Evolutionary conservation across 805 yeast genomes (phyloP).

Genomic region (Grigorovia jiainica): DNA sequence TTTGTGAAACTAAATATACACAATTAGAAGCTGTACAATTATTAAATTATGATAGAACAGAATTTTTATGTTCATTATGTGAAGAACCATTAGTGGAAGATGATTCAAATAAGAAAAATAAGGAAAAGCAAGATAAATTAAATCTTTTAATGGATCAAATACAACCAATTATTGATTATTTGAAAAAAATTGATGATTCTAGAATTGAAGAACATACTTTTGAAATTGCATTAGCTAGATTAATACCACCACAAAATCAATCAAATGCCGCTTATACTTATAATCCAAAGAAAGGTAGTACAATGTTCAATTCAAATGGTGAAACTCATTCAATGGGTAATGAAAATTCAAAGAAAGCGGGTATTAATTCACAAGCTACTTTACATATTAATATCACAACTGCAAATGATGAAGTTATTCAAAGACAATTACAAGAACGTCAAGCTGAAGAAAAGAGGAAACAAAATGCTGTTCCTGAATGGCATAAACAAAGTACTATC

Average conservation of each 20-base stretch:
- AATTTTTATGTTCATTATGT: constrained; percentile 80
- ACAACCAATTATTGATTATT: constrained; percentile 74
- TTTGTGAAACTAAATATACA: constrained; percentile 71
- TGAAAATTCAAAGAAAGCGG: constrained; percentile 39
- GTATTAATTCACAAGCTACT: constrained; percentile 67
- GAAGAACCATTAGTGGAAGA: constrained; percentile 73
- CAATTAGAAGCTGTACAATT: constrained; percentile 82
- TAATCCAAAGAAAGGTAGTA: constrained; percentile 37
- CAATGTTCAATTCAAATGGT: constrained; percentile 34
- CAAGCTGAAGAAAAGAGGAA: constrained; percentile 65
- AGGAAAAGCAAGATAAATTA: constrained; percentile 68
- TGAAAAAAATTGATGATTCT: constrained; percentile 75
- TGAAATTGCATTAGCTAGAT: constrained; percentile 69
- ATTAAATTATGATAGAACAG: constrained; percentile 67
- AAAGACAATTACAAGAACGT: constrained; percentile 53
- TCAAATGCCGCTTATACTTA: constrained; percentile 63
- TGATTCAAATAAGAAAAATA: constrained; percentile 75
- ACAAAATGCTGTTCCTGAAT: constrained; percentile 91
- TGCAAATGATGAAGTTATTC: constrained; percentile 71
- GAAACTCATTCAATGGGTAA: constrained; percentile 28
- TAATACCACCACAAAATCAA: constrained; percentile 75
- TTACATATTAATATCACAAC: constrained; percentile 81
- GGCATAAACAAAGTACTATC: constrained; percentile 91
- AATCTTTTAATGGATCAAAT: constrained; percentile 82
- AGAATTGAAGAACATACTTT: constrained; percentile 81